Percentiles rank a stretch among this genome's conserved stretches.
Evolutionary conservation across 345 rosid genomes (phyloP).

Genomic region (Boechera stricta): DNA sequence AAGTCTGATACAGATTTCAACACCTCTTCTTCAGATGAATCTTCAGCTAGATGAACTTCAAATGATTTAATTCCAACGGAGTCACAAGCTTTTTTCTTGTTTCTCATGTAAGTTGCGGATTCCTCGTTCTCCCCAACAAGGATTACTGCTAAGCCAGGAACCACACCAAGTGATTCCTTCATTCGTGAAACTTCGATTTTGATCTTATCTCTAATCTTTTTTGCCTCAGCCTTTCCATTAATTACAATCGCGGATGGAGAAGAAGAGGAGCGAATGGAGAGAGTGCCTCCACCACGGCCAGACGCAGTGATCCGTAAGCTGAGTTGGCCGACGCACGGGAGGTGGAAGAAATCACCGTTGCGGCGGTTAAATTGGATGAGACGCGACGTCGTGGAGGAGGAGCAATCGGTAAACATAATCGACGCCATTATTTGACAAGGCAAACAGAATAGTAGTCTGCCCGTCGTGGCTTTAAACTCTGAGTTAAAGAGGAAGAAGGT

Average conservation of each 20-base stretch:
- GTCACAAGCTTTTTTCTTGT: slow-evolving; percentile 32
- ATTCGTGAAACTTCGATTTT: too few species aligned
- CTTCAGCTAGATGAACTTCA: slow-evolving; percentile 65
- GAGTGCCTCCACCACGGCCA: background rate
- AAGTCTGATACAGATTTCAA: slow-evolving; percentile 61
- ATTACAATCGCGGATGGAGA: too few species aligned
- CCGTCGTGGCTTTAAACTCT: too few species aligned
- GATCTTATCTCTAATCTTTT: too few species aligned
- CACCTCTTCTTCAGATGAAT: slow-evolving; percentile 68
- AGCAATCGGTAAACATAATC: slow-evolving; percentile 42
- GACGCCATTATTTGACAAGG: slow-evolving; percentile 38
- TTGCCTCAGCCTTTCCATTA: too few species aligned
- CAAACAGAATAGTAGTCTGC: too few species aligned
- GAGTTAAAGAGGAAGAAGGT: too few species aligned
- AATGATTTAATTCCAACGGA: slow-evolving; percentile 77
- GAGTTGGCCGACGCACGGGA: slow-evolving; percentile 40
- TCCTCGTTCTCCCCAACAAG: too few species aligned
- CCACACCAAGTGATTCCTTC: too few species aligned
- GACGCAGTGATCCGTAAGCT: slow-evolving; percentile 24
- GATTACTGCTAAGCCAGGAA: too few species aligned
- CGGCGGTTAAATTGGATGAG: slow-evolving; percentile 43
- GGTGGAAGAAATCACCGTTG: slow-evolving; percentile 13
- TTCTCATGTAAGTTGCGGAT: too few species aligned
- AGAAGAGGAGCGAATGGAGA: background rate
- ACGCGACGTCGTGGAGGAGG: slow-evolving; percentile 52